These are phyloP conservation scores for Hansenula sp. DNA, from an alignment of 1,139 yeast species.

Conservation along the genomic window DNA sequence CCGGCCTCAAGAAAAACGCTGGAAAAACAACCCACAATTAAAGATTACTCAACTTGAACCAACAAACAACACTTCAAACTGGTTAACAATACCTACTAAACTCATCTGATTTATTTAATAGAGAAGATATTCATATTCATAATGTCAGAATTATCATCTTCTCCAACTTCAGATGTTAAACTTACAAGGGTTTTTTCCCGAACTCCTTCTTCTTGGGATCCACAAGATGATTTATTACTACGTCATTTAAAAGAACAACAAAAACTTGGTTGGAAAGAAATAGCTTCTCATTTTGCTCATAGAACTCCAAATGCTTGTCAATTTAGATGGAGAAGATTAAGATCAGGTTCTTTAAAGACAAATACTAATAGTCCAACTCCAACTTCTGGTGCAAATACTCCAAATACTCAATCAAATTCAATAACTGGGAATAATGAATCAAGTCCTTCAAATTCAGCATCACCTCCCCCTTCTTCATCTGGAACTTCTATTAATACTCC, in stretches of 20 bases:
- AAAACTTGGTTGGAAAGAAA: conserved; percentile 75
- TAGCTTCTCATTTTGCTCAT: conserved; percentile 60
- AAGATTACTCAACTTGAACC: neutral
- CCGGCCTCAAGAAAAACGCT: neutral
- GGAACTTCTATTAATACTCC: neutral
- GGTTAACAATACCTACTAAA: too few species aligned
- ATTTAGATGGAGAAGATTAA: conserved; percentile 71
- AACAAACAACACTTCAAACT: neutral
- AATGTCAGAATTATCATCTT: conserved; percentile 3
- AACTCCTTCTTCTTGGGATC: conserved; percentile 74
- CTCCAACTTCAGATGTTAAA: conserved; percentile 10
- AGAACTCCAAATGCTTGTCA: conserved; percentile 79
- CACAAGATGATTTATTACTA: conserved; percentile 62
- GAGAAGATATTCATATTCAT: too few species aligned
- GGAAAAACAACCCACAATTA: conserved; percentile 1
- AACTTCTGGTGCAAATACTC: conserved; percentile 1
- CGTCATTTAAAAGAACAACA: conserved; percentile 69
- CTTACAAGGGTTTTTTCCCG: conserved; percentile 24
- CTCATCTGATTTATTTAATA: too few species aligned
- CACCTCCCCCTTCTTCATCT: neutral
- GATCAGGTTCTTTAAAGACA: conserved; percentile 60
- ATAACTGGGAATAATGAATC: neutral
- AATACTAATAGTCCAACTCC: conserved; percentile 18
- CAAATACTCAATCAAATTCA: neutral
- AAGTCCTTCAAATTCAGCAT: neutral